Evolutionary conservation across 345 rosid species (phyloP), one percentile per base, ranked within the genome.

Genomic region (Linum lewisii): DNA sequence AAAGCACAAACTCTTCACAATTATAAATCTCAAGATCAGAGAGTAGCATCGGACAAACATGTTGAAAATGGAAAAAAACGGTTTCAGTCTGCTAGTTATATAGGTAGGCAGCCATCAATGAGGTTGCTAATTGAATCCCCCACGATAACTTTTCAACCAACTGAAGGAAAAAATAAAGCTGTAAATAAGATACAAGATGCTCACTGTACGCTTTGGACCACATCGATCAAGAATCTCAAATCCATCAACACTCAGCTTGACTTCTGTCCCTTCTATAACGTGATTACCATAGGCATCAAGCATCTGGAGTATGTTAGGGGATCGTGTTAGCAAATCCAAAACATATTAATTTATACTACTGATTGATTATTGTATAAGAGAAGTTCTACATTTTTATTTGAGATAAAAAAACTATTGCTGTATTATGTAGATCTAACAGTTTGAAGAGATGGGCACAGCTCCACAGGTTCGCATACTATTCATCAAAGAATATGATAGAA

Each of bases 221-320:
- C 24, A 25, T 10, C 32, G 63, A 56, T 80, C 85, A 65, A 62
- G 59, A 19, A 77, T 54, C 38, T n/a, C 6, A 73, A 70, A 78
- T 32, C 95, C 91, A 66, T 76, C 67, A 36, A 73, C n/a, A 10
- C 51, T 24, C 22, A 87, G 16, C 54, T 45, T 47, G 63, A 87
- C 80, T 47, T 74, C 77, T 9, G 66, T 44, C 13, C 80, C 87
- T 60, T 80, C 61, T 42, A 15, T 21, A 52, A 71, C 74, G 69
- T 82, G 91, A 69, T 87, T 87, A 24, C 67, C 59, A 51, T 75
- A 81, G 45, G 67, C 70, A 74, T 87, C 91, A 38, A 82, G 67
- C 75, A 81, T 63, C 91, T 87, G 71, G 51, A 52, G 3, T 21
- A 44, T 3, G 51, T 20, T 21, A 38, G 63, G 9, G 4, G 22